Evolutionary conservation across 495 filamentous ascomycete species (phyloP), one percentile per base, ranked within the genome.

Genomic region (Hypoxylon trugodes): DNA sequence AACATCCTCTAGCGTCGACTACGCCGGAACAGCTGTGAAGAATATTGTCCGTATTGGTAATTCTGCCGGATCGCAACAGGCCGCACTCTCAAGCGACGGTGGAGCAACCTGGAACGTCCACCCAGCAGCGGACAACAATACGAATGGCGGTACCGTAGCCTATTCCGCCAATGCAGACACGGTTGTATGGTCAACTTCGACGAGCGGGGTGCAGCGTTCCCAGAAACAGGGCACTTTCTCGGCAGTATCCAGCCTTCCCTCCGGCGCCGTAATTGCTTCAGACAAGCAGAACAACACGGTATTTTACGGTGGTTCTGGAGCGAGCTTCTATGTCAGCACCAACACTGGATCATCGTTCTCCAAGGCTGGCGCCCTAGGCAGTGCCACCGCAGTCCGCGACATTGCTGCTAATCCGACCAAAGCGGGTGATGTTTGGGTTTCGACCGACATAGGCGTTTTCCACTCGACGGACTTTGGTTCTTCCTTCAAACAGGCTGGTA

Each of bases 41-140:
- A 81, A 76, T 22, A 74, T 87, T 24, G 81, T 86, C 36, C 83
- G 84, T 43, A 74, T 83, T n/a, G 84, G 85, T n/a, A 79, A 77
- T 46, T 67, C 73, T 1, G 73, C 75, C 3, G 73, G 74, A 18
- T 66, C 71, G 6, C 76, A 74, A 18, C 77, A 80, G 41, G 61
- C 77, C 0, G 79, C 80, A 12, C 37, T 79, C 12, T 82, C 79
- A 15, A 49, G 45, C 24, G 74, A 81, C 19, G 78, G 79, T 40
- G 79, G 79, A 10, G 63, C 51, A 2, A 80, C 69, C 46, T 85
- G 84, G 84, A 73, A 64, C 19, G 55, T 69, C n/a, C 73, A 85
- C 65, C 66, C 71, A 43, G 82, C 75, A 22, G 76, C 82, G 13
- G 73, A 77, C 35, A 76, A 65, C 22, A 72, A 58, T 37, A 70